phyloP scores from a whole-genome alignment of 148 eudicot genomes.

The Camellia japonica region DNA sequence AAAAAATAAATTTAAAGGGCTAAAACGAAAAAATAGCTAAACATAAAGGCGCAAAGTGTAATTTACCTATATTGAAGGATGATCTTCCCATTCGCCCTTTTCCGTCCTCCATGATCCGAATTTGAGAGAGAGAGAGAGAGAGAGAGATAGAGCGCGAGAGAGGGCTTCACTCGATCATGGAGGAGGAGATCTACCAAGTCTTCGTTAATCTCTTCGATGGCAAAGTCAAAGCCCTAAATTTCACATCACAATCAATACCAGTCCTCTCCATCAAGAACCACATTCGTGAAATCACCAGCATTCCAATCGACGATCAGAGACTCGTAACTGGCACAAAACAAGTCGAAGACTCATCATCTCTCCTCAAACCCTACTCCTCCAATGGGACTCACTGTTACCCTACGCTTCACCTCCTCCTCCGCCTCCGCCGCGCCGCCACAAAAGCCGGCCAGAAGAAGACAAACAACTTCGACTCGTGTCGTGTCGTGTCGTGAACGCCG shows the following conservation, averaged over 20 bases:
- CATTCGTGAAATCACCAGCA: slow-evolving; percentile 7
- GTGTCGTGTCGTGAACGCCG: slow-evolving; percentile 97
- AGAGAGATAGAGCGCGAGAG: not conserved
- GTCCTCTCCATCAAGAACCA: slow-evolving; percentile 2
- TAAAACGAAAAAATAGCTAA: no score
- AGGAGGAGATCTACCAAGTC: slow-evolving; percentile 13
- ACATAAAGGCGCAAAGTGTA: no score
- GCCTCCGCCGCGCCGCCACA: slow-evolving; percentile 81
- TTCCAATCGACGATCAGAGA: slow-evolving; percentile 3
- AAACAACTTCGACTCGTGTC: slow-evolving; percentile 89
- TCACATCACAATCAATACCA: slow-evolving; percentile 6
- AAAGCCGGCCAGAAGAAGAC: slow-evolving; percentile 98
- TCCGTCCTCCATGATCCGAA: not conserved
- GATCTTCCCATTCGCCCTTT: no score
- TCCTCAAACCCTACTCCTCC: not conserved
- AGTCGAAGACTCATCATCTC: slow-evolving; percentile 1
- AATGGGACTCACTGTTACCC: slow-evolving; percentile 15
- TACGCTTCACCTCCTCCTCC: slow-evolving; percentile 42
- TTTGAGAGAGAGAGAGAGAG: not conserved
- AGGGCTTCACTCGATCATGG: slow-evolving; percentile 3
- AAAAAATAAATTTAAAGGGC: no score
- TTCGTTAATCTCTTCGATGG: slow-evolving; percentile 6
- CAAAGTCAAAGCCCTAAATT: slow-evolving; percentile 17
- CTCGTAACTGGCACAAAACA: slow-evolving; percentile 7
- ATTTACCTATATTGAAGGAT: not conserved